These are phyloP conservation scores for Uromyces viciae-fabae DNA, from an alignment of 1,284 basidiomycete species.

Conservation along the genomic window DNA sequence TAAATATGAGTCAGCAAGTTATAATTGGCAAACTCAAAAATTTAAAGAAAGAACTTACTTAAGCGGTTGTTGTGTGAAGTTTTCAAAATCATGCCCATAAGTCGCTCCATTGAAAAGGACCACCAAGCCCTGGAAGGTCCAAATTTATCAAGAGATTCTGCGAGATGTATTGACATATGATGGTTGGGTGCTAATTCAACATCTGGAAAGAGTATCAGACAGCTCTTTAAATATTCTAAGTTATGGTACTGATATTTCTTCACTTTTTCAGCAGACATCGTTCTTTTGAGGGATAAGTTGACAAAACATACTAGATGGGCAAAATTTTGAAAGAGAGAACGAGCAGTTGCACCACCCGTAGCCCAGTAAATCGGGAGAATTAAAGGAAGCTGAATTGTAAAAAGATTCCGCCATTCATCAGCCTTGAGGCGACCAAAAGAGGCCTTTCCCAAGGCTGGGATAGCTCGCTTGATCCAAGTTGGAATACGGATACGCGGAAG, in stretches of 20 bases:
- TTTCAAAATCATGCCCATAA: conserved; percentile 14
- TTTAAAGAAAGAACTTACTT: background rate
- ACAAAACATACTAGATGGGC: background rate
- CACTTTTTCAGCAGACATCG: background rate
- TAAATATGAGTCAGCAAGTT: background rate
- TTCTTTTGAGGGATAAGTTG: background rate
- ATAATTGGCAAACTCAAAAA: background rate
- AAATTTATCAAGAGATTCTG: conserved; percentile 14
- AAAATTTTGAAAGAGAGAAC: background rate
- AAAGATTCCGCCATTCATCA: conserved; percentile 17
- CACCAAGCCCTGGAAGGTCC: conserved; percentile 10
- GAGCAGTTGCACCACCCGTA: background rate
- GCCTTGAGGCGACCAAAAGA: background rate
- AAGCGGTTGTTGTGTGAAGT: conserved; percentile 7
- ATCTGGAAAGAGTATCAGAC: conserved; percentile 2
- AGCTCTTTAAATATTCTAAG: background rate
- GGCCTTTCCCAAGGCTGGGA: conserved; percentile 14
- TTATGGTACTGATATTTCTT: conserved; percentile 12
- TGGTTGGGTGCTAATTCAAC: too few relatives aligned
- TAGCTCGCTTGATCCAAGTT: conserved; percentile 9
- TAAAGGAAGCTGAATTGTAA: conserved; percentile 1
- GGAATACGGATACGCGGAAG: conserved; percentile 19
- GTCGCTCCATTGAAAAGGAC: conserved; percentile 20
- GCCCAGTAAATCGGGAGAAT: background rate
- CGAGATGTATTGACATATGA: conserved; percentile 16